These are phyloP conservation scores for Quercus tomentella DNA, from an alignment of 331 rosid genomes.

Conservation along the genomic window DNA sequence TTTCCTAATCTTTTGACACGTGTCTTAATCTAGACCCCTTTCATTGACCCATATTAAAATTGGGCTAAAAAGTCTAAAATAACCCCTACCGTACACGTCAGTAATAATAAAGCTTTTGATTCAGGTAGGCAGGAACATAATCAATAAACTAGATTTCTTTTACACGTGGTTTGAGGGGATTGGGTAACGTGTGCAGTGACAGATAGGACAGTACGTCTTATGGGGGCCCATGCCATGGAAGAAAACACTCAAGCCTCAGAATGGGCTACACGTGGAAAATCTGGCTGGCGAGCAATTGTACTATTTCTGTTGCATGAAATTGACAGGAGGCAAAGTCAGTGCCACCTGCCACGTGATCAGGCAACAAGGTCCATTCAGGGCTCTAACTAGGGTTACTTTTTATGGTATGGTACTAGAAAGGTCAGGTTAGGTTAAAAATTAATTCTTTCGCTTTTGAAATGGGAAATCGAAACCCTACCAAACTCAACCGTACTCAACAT, in stretches of 20 bases:
- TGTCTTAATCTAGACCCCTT: background rate
- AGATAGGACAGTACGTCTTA: background rate
- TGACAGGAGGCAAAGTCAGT: background rate
- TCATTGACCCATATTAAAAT: background rate
- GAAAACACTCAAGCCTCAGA: background rate
- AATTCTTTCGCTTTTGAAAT: background rate
- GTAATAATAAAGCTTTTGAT: background rate
- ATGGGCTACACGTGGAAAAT: background rate
- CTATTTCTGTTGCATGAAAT: background rate
- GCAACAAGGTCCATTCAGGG: background rate
- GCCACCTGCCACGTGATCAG: conserved; percentile 1
- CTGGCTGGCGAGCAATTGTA: conserved; percentile 1
- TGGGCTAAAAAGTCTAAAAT: background rate
- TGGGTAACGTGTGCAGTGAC: conserved; percentile 5
- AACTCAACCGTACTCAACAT: background rate
- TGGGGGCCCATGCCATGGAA: background rate
- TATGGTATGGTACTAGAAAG: too few relatives aligned
- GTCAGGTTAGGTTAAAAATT: background rate
- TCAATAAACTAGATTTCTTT: background rate
- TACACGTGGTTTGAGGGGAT: background rate
- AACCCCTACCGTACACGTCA: background rate
- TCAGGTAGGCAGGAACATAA: background rate
- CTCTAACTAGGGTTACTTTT: conserved; percentile 4
- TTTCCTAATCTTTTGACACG: background rate
- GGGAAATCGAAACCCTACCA: background rate